phyloP scores from a whole-genome alignment of 2,329 filamentous ascomycete genomes.

The Blastomyces silverae region DNA sequence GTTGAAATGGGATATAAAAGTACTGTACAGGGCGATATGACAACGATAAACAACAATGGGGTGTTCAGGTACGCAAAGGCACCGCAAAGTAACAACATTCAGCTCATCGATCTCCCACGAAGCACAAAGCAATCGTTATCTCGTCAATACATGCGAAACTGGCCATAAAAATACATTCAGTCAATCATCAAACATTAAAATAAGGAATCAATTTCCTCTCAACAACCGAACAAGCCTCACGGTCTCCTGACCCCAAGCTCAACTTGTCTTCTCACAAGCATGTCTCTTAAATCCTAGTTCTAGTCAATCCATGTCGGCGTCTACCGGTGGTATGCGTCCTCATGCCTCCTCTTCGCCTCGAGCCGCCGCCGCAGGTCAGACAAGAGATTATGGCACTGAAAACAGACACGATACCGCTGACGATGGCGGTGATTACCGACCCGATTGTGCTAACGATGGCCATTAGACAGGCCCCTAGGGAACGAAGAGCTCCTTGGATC shows the following conservation, averaged over 20 bases:
- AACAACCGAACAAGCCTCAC: neutral
- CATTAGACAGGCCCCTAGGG: constrained; percentile 62
- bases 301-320: constrained; percentile 1
- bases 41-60: neutral
- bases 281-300: neutral
- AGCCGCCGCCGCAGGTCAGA: constrained; percentile 46
- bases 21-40: neutral
- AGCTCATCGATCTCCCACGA: neutral
- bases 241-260: neutral
- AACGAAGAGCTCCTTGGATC: constrained; percentile 54
- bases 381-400: constrained; percentile 61
- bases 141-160: neutral
- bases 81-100: neutral
- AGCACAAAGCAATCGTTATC: neutral
- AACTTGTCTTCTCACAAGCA: neutral
- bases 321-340: constrained; percentile 1
- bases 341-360: constrained; percentile 23
- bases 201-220: neutral
- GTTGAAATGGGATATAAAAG: neutral
- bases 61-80: neutral
- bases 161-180: neutral
- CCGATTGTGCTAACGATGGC: constrained; percentile 62
- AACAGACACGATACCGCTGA: constrained; percentile 59
- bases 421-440: constrained; percentile 57
- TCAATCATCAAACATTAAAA: too few relatives aligned